Evolutionary conservation across 1,284 basidiomycete species (phyloP).

Genomic region (Schizophyllum amplum): DNA sequence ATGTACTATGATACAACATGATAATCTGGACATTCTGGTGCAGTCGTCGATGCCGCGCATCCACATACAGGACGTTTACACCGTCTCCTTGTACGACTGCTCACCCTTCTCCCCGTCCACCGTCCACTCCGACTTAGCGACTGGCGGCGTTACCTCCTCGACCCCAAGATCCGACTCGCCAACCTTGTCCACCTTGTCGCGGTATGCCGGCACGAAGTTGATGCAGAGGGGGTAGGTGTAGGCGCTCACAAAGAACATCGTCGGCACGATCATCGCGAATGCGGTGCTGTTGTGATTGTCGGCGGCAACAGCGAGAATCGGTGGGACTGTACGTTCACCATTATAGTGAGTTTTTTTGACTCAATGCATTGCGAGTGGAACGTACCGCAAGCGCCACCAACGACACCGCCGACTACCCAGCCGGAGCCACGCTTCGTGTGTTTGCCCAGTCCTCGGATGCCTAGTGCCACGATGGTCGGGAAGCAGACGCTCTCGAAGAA

Average conservation of each 20-base stretch:
- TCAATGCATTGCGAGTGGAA: not conserved
- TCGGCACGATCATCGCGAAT: slow-evolving; percentile 24
- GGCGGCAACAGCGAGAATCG: slow-evolving; percentile 23
- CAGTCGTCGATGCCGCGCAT: too few relatives aligned
- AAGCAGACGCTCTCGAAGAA: slow-evolving; percentile 30
- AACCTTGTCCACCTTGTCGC: slow-evolving; percentile 20
- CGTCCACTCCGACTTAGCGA: not conserved
- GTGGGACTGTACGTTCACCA: slow-evolving; percentile 16
- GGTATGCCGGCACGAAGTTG: slow-evolving; percentile 24
- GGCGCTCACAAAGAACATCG: slow-evolving; percentile 22
- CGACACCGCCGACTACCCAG: slow-evolving; percentile 25
- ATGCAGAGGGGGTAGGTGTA: slow-evolving; percentile 21
- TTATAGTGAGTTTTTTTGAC: not conserved
- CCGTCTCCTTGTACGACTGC: not conserved
- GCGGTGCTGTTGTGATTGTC: slow-evolving; percentile 25
- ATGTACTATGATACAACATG: too few relatives aligned
- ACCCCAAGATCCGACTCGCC: slow-evolving; percentile 12
- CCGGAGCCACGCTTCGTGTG: slow-evolving; percentile 28
- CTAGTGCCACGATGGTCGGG: slow-evolving; percentile 28
- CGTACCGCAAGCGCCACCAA: slow-evolving; percentile 23
- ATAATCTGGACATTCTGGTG: too few relatives aligned
- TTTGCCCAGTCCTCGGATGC: slow-evolving; percentile 24
- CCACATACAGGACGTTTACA: too few relatives aligned
- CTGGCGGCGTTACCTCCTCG: not conserved
- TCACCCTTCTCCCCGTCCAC: not conserved